Evolutionary conservation across 352 stramenopile genomes (phyloP).

Genomic region (Globisporangium parvum): DNA sequence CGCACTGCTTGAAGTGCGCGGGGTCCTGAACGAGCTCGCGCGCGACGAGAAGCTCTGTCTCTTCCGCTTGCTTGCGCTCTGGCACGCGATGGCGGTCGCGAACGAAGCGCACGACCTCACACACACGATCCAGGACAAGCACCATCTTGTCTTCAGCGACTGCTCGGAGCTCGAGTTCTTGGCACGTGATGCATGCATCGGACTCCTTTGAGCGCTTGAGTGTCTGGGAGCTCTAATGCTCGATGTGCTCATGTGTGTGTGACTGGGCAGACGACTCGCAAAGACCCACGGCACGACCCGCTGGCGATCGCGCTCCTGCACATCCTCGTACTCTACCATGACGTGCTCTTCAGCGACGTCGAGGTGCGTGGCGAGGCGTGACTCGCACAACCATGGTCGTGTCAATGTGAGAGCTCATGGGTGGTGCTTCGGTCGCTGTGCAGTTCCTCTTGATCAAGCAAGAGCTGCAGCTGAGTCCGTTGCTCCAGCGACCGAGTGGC

Average conservation of each 20-base stretch:
- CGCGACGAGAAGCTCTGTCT: constrained; percentile 45
- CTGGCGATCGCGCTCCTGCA: constrained; percentile 45
- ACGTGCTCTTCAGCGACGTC: constrained; percentile 65
- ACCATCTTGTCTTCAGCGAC: constrained; percentile 54
- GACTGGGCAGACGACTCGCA: constrained; percentile 25
- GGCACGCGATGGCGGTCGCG: constrained; percentile 40
- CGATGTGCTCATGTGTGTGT: constrained; percentile 3
- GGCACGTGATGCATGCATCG: constrained; percentile 20
- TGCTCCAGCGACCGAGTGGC: background rate
- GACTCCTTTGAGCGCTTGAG: background rate
- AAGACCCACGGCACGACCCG: constrained; percentile 29
- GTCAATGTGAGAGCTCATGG: background rate
- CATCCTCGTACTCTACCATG: constrained; percentile 55
- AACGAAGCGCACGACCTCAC: constrained; percentile 26
- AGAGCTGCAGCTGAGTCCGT: constrained; percentile 31
- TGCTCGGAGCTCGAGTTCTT: constrained; percentile 54
- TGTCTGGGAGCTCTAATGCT: background rate
- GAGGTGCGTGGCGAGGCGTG: constrained; percentile 26
- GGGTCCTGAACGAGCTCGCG: constrained; percentile 38
- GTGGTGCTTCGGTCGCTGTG: background rate
- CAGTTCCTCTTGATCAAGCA: constrained; percentile 50
- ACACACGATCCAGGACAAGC: constrained; percentile 44
- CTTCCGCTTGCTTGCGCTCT: constrained; percentile 47
- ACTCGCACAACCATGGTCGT: background rate
- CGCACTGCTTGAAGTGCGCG: constrained; percentile 37